Evolutionary conservation across 306 rosid species (phyloP), one percentile per base, ranked within the genome.

Genomic region (Quillaja saponaria): DNA sequence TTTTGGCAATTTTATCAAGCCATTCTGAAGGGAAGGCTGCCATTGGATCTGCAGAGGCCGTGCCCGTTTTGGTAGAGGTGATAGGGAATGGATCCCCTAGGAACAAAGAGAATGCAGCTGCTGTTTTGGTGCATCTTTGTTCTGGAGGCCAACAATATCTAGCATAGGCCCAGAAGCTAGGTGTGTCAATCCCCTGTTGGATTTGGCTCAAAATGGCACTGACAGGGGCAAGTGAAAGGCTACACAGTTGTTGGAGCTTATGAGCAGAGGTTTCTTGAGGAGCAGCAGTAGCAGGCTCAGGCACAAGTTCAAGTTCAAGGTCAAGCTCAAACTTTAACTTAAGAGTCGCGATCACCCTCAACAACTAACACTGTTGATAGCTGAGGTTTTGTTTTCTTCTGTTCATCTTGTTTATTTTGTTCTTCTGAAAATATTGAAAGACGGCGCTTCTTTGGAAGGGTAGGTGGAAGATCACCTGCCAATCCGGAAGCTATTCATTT

Each of bases 201-300:
- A 94, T 37, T 73, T 94, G 83, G 84, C 95, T 34, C 96, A 79
- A 59, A 87, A 66, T 64, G 99, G 99, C 39, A 94, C 99, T 0
- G 97, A 94, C 20, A 80, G 99, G 67, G 99, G 96, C 45, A 94
- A 94, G 76, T 80, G 99, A 76, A 94, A 94, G 81, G 99, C 99
- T 33, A 68, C 78, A 9, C 97, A 87, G 68, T 71, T 94, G 74
- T 77, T 94, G 3, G 99, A 94, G 68, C 90, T 95, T 21, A 76
- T 94, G 77, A 76, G 52, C 71, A 75, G n/a, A n/a, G 98, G 78
- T 78, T 84, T 70, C 55, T 74, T 13, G 96, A 86, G 79, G 87
- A 77, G 51, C 79, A 83, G 76, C 71, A 64, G 45, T 80, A 58
- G 56, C 33, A n/a, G 34, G 34, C 4, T 9, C 20, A 58, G 31